phyloP scores from a whole-genome alignment of 2,329 filamentous ascomycete species.

The Didymella sp. region DNA sequence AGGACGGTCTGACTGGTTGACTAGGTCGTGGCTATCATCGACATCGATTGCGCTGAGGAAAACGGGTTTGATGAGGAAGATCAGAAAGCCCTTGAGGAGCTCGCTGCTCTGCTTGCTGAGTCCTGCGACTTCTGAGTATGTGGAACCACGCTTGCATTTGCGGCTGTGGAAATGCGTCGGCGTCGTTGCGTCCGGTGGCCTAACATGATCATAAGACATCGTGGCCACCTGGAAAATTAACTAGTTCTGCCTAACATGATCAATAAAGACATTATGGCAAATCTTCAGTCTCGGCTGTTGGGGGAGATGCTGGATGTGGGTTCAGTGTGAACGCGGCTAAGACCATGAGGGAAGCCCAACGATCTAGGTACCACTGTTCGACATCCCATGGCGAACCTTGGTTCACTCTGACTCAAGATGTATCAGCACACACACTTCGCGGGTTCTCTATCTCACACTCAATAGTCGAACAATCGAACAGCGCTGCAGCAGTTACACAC shows the following conservation, averaged over 20 bases:
- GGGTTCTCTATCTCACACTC: too few species aligned
- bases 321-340: too few species aligned
- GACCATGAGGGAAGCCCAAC: not conserved
- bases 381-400: not conserved
- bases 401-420: not conserved
- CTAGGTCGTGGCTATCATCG: conserved; percentile 75
- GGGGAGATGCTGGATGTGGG: too few species aligned
- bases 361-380: too few species aligned
- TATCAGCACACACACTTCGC: not conserved
- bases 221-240: conserved; percentile 1
- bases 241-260: conserved; percentile 18
- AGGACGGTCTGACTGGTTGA: conserved; percentile 9
- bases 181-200: not conserved
- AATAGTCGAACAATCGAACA: too few species aligned
- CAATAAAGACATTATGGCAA: conserved; percentile 21
- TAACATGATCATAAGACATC: conserved; percentile 23
- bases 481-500: too few species aligned
- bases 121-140: conserved; percentile 42
- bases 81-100: conserved; percentile 67
- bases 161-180: not conserved
- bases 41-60: conserved; percentile 74
- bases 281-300: too few species aligned
- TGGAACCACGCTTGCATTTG: not conserved
- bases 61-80: conserved; percentile 75
- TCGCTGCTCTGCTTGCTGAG: conserved; percentile 52